Conservation (phyloP, 495 filamentous ascomycete species). For the Tuber brumale region DNA sequence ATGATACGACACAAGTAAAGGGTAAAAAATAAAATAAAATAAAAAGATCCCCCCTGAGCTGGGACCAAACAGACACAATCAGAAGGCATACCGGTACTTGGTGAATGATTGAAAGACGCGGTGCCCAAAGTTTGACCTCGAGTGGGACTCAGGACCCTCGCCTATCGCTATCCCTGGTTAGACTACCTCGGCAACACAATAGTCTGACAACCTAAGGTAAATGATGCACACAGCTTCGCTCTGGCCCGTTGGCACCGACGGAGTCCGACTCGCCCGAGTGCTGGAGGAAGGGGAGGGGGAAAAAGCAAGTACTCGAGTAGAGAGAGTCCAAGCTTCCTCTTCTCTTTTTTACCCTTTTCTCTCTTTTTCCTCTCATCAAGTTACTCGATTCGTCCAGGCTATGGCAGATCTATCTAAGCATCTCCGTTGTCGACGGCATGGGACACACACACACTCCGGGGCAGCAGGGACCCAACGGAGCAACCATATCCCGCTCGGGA, state of each 20-base stretch:
- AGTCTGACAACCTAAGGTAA: too few species aligned
- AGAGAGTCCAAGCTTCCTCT: background rate
- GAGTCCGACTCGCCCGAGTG: slow-evolving; percentile 32
- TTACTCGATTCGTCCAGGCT: slow-evolving; percentile 23
- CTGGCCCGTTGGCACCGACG: slow-evolving; percentile 26
- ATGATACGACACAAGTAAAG: background rate
- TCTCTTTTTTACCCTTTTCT: background rate
- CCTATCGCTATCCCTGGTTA: background rate
- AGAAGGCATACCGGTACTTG: too few species aligned
- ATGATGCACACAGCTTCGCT: too few species aligned
- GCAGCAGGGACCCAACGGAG: slow-evolving; percentile 31
- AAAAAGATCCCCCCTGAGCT: too few species aligned
- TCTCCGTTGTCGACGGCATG: background rate
- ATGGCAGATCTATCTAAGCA: background rate
- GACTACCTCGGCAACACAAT: background rate
- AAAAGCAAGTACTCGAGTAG: background rate
- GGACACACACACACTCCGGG: slow-evolving; percentile 11
- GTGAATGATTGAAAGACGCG: background rate
- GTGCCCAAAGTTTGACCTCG: background rate
- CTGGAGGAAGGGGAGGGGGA: background rate
- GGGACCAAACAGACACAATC: background rate
- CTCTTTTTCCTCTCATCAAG: slow-evolving; percentile 25
- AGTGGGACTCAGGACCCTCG: background rate
- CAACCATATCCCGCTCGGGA: slow-evolving; percentile 26
- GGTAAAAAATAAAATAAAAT: too few species aligned